Evolutionary conservation across 139 green algal genomes (phyloP).

Genomic region (Eudorina sp.): DNA sequence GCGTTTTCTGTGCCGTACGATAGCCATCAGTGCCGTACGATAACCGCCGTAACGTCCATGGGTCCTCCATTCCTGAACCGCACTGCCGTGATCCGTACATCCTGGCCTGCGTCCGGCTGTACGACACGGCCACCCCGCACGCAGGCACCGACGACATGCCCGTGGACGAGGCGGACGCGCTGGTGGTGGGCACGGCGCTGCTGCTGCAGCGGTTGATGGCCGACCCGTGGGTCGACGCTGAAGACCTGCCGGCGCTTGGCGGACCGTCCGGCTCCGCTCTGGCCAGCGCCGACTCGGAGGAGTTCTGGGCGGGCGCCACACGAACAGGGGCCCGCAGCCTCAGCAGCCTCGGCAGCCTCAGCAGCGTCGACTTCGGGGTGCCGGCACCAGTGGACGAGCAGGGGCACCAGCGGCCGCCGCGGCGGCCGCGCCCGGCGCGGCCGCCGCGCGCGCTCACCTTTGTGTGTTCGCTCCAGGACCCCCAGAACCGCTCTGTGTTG

Average conservation of each 20-base stretch:
- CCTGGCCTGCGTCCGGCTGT: too few species aligned
- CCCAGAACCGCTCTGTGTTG: constrained; percentile 20
- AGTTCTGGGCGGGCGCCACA: not conserved
- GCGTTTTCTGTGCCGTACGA: too few species aligned
- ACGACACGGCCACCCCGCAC: not conserved
- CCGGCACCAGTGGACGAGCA: not conserved
- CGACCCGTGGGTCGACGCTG: not conserved
- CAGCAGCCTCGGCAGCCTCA: not conserved
- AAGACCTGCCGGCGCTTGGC: not conserved
- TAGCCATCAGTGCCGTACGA: too few species aligned
- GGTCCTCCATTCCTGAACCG: too few species aligned
- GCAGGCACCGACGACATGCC: not conserved
- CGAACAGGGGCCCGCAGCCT: not conserved
- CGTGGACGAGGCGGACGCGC: not conserved
- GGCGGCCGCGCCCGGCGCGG: not conserved
- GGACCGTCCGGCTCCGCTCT: not conserved
- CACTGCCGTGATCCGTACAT: too few species aligned
- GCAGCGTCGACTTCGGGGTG: not conserved
- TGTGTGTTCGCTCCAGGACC: constrained; percentile 12
- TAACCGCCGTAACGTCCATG: too few species aligned
- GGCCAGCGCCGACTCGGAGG: not conserved
- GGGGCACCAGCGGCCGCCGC: not conserved
- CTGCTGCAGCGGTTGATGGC: constrained; percentile 26
- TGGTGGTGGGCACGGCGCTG: constrained; percentile 3
- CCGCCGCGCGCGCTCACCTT: constrained; percentile 10